Conservation (phyloP, 139 green algal species). For the Auxenochlorella protothecoides region DNA sequence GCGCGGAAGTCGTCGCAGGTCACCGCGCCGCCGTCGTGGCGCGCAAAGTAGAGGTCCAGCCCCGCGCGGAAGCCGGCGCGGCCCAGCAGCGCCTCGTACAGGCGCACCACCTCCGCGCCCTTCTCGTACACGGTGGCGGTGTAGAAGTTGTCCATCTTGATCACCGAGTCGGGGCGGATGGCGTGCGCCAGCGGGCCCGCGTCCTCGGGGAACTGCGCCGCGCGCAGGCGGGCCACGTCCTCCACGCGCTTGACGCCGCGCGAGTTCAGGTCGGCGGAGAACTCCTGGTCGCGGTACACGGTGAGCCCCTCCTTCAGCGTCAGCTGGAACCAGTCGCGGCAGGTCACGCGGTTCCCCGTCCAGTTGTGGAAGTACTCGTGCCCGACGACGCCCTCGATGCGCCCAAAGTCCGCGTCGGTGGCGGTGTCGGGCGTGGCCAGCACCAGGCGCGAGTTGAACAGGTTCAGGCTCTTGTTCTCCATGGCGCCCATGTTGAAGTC, state of each 20-base stretch:
- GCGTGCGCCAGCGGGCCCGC: conserved; percentile 90
- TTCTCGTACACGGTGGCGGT: conserved; percentile 85
- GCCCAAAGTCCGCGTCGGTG: conserved; percentile 84
- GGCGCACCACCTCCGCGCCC: conserved; percentile 77
- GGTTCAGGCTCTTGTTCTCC: conserved; percentile 99
- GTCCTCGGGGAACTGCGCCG: conserved; percentile 88
- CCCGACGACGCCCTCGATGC: conserved; percentile 74
- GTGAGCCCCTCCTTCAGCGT: conserved; percentile 97
- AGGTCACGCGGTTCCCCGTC: conserved; percentile 91
- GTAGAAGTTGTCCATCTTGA: conserved; percentile 99
- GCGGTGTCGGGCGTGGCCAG: conserved; percentile 83
- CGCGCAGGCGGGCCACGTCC: conserved; percentile 65
- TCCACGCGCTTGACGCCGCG: conserved; percentile 88
- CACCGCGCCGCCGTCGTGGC: conserved; percentile 90
- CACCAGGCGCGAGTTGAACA: conserved; percentile 87
- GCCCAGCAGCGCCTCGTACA: conserved; percentile 91
- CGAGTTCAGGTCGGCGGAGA: conserved; percentile 89
- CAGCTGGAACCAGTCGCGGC: conserved; percentile 95
- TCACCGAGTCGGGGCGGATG: conserved; percentile 90
- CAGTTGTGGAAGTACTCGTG: conserved; percentile 93
- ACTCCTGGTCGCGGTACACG: conserved; percentile 92
- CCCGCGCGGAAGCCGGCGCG: conserved; percentile 87
- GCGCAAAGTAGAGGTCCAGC: conserved; percentile 97
- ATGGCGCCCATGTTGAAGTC: conserved; percentile 98
- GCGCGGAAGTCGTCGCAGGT: conserved; percentile 96